Evolutionary conservation across 805 yeast species (phyloP).

Genomic region (Kazachstania kunashirensis): DNA sequence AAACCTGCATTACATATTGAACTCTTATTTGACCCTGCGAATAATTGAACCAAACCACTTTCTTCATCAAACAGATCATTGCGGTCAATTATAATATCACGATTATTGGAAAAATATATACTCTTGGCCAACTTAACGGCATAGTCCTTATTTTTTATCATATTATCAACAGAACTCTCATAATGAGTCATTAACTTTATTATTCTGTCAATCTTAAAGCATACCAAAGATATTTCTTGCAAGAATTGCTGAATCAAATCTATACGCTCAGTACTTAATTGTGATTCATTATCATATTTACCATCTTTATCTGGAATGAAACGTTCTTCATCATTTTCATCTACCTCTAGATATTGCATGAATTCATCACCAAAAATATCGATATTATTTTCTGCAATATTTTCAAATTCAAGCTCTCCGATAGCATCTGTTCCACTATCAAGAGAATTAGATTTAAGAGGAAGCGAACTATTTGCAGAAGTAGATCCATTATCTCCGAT

Average conservation of each 20-base stretch:
- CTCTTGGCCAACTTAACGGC: constrained; percentile 7
- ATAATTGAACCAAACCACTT: background rate
- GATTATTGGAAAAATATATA: background rate
- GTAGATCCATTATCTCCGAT: background rate
- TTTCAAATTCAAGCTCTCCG: constrained; percentile 28
- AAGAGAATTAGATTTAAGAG: background rate
- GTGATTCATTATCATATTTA: background rate
- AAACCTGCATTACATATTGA: background rate
- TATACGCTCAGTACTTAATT: background rate
- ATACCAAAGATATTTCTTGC: constrained; percentile 19
- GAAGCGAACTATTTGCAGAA: background rate
- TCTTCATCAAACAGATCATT: background rate
- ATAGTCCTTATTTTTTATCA: constrained; percentile 12
- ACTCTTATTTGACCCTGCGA: background rate
- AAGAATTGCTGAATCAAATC: constrained; percentile 12
- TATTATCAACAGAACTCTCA: constrained; percentile 18
- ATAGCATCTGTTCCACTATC: constrained; percentile 8
- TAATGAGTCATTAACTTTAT: constrained; percentile 19
- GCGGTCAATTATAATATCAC: background rate
- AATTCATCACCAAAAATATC: constrained; percentile 27
- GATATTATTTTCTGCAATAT: constrained; percentile 23
- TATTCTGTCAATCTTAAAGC: constrained; percentile 17
- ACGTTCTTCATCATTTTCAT: constrained; percentile 6
- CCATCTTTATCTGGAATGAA: background rate
- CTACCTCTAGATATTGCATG: constrained; percentile 14